phyloP scores from a whole-genome alignment of 202 grass and related monocot genomes.

The Schoenoplectus tabernaemontani region DNA sequence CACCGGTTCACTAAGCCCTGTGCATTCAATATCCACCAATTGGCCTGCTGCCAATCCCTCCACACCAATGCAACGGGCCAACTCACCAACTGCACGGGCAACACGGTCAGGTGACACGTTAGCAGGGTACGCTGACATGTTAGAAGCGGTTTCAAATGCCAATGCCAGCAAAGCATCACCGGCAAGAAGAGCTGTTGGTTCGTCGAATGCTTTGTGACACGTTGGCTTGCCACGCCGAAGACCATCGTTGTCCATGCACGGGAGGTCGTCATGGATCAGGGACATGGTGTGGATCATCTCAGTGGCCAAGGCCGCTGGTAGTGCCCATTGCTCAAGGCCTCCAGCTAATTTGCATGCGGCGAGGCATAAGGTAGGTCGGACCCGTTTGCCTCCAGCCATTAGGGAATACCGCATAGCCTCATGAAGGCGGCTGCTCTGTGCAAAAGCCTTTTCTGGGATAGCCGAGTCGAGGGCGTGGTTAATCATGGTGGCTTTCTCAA shows the following conservation, averaged over 20 bases:
- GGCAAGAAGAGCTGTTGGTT: constrained; percentile 68
- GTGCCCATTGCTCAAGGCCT: constrained; percentile 45
- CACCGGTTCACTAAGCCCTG: constrained; percentile 36
- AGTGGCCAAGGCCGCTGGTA: constrained; percentile 45
- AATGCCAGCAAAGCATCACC: constrained; percentile 74
- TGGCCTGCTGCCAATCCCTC: constrained; percentile 73
- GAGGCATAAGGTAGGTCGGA: constrained; percentile 66
- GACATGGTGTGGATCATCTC: constrained; percentile 99
- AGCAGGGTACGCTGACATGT: constrained; percentile 45
- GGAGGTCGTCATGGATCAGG: constrained; percentile 84
- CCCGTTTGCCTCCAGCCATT: constrained; percentile 72
- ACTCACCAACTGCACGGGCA: constrained; percentile 54
- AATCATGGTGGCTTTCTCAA: constrained; percentile 44
- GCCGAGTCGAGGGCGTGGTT: constrained; percentile 54
- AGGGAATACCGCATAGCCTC: constrained; percentile 90
- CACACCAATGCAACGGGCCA: constrained; percentile 57
- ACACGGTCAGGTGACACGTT: constrained; percentile 46
- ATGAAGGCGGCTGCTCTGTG: constrained; percentile 35
- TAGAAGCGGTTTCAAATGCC: constrained; percentile 52
- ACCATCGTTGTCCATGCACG: constrained; percentile 97
- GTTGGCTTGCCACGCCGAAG: constrained; percentile 69
- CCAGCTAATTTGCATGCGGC: constrained; percentile 58
- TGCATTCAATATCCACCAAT: constrained; percentile 83
- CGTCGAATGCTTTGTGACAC: constrained; percentile 65
- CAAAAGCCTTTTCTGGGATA: constrained; percentile 30